Conservation (phyloP, 495 filamentous ascomycete species). For the Aspergillus wentii region DNA sequence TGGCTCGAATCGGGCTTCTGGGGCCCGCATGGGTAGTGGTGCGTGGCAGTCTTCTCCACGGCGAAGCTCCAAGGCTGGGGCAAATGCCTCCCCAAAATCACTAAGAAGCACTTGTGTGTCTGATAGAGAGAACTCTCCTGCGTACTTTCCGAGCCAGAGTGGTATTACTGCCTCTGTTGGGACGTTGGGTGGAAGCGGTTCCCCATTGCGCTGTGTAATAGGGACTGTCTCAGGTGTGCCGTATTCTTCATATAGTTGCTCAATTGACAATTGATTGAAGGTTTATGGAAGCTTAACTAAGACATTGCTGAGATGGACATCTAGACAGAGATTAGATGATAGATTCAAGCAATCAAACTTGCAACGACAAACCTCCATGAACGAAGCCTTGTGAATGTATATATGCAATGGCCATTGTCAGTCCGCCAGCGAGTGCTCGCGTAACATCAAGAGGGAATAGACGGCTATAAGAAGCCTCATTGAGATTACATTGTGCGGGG, state of each 20-base stretch:
- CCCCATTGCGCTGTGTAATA: conserved; percentile 13
- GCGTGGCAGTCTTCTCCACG: conserved; percentile 27
- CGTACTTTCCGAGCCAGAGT: conserved; percentile 24
- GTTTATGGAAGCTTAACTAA: conserved; percentile 29
- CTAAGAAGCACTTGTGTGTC: conserved; percentile 22
- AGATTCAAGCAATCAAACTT: not conserved
- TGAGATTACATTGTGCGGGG: conserved; percentile 21
- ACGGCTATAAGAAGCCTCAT: conserved; percentile 19
- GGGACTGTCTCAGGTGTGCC: conserved; percentile 15
- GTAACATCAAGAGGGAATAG: conserved; percentile 27
- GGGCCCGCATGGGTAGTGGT: conserved; percentile 20
- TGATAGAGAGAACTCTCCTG: conserved; percentile 19
- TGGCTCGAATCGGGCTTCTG: conserved; percentile 29
- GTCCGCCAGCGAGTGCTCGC: conserved; percentile 19
- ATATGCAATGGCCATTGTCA: conserved; percentile 23
- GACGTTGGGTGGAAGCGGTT: conserved; percentile 13
- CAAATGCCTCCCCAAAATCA: conserved; percentile 33
- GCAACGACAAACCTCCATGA: conserved; percentile 23
- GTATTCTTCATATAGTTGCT: conserved; percentile 26
- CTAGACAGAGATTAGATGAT: conserved; percentile 11
- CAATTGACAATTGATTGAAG: conserved; percentile 22
- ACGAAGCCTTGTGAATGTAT: conserved; percentile 29
- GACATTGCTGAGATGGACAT: conserved; percentile 35
- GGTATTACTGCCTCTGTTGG: conserved; percentile 24
- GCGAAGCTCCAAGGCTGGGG: conserved; percentile 13